Base-by-base conservation (phyloP, 2,329 filamentous ascomycete species). In the Curvularia sp. region DNA sequence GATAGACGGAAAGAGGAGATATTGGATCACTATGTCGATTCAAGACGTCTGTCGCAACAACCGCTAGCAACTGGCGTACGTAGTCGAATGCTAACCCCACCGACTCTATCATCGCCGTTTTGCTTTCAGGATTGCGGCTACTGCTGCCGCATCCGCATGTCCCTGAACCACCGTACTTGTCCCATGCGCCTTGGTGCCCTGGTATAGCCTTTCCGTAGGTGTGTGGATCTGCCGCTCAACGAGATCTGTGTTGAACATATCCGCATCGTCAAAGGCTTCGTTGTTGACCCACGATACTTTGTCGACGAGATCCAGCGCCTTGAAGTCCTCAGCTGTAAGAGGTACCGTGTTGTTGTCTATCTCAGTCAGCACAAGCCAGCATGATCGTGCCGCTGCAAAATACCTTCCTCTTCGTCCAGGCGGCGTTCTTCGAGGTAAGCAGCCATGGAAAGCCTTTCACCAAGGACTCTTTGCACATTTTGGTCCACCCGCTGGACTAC, bases 121-220 rank as follows among this genome's bases (percentile, higher is more conserved):
- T 15, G 43, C 43, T 46, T 30, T 15, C 43, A 46, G 43, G 43
- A 46, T 49, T 36, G 46, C 46, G 5, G 30, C 47, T 49, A 49
- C 12, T 36, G 5, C 30, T 49, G 30, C 47, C 30, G 47, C 47
- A 18, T 49, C 47, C 12, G 30, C 30, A 36, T 49, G 36, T 23
- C 54, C 45, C 19, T 55, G 38, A 21, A 55, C 12, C 8, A 45
- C 38, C 21, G 47, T 42, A 18, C 39, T 55, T 25, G 15, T 57
- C 23, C 47, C 47, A 15, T 57, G 41, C 18, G 46, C 54, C 19
- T 57, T 30, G 34, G 34, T 57, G 21, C 48, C 28, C 25, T 38
- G 23, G 30, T 57, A 57, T 34, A 50, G 34, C 54, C 54, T 51
- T 49, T 57, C 47, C 15, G 46, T 51, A 25, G 46, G 30, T 38